Base-by-base conservation (phyloP, 495 filamentous ascomycete genomes). In the Pyrenopolyporus hunteri region DNA sequence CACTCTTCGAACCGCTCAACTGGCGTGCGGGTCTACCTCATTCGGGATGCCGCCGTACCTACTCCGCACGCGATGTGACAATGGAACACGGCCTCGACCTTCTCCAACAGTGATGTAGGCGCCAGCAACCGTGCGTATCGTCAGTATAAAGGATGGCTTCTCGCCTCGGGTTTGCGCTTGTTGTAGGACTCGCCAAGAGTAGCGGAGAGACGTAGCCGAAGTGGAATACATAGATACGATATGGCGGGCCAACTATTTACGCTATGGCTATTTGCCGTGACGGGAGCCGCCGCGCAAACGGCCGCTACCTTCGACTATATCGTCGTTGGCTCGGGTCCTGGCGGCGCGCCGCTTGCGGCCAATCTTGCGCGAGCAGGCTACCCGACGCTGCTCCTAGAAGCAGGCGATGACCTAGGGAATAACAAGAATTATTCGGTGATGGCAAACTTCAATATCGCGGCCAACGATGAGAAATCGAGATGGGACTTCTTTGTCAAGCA, bases 301-400 rank as follows among this genome's bases (percentile, higher is more conserved):
- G 52, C 37, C 1, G 55, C 58, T 33, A 56, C 63, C 5, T 88
- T 87, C 66, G 87, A 89, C 55, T 89, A 88, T 70, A 80, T 89
- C 50, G 77, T 89, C 16, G 82, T 89, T 0, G 87, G 87, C 28
- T 82, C 79, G 29, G 87, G 86, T 14, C 82, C 86, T 3, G 87
- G 87, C 13, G 86, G 87, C 7, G 85, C 84, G 4, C 84, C 85
- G 6, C 66, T 89, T 2, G 86, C 86, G 0, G 80, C 80, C 7
- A 80, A 84, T 10, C 82, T 89, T 8, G 86, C 85, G 2, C 70
- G 81, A 19, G 84, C 82, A 19, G 85, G 84, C 9, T 81, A 82
- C 61, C 82, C 76, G 32, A 83, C 82, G 1, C 77, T 88, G 3
- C 71, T 89, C 7, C 74, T 89, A 35, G 86, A 89, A 63, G 83